phyloP scores from a whole-genome alignment of 495 filamentous ascomycete species.

The Margaritispora aquatica region DNA sequence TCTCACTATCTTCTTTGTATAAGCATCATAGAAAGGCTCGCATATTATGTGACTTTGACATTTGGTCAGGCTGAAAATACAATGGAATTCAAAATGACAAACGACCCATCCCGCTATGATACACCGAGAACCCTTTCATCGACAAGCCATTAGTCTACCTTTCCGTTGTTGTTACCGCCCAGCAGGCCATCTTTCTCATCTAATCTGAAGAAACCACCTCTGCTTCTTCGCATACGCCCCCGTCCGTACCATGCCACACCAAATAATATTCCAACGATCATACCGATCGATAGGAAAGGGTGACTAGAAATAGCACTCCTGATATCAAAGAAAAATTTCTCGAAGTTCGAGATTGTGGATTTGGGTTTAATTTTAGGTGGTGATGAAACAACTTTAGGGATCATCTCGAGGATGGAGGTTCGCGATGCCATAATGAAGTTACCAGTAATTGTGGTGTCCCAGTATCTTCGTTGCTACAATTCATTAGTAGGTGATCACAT shows the following conservation, averaged over 20 bases:
- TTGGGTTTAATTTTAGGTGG: slow-evolving; percentile 83
- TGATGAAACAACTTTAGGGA: slow-evolving; percentile 63
- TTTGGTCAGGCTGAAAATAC: neutral
- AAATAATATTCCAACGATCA: slow-evolving; percentile 49
- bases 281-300: slow-evolving; percentile 61
- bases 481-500: slow-evolving; percentile 26
- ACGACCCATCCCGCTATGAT: slow-evolving; percentile 11
- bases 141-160: slow-evolving; percentile 60
- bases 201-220: slow-evolving; percentile 66
- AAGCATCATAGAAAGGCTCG: no score
- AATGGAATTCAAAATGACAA: neutral
- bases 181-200: slow-evolving; percentile 73
- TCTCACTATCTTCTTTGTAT: no score
- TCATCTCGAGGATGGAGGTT: slow-evolving; percentile 90
- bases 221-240: slow-evolving; percentile 46
- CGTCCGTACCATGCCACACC: slow-evolving; percentile 47
- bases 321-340: slow-evolving; percentile 73
- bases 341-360: slow-evolving; percentile 71
- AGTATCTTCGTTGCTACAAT: slow-evolving; percentile 78
- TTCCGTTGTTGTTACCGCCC: slow-evolving; percentile 54
- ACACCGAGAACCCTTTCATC: slow-evolving; percentile 1
- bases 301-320: slow-evolving; percentile 60
- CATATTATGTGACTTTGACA: no score
- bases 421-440: slow-evolving; percentile 83
- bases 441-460: slow-evolving; percentile 87